Conservation (phyloP, 2,329 filamentous ascomycete genomes). For the Alternaria brassicae region DNA sequence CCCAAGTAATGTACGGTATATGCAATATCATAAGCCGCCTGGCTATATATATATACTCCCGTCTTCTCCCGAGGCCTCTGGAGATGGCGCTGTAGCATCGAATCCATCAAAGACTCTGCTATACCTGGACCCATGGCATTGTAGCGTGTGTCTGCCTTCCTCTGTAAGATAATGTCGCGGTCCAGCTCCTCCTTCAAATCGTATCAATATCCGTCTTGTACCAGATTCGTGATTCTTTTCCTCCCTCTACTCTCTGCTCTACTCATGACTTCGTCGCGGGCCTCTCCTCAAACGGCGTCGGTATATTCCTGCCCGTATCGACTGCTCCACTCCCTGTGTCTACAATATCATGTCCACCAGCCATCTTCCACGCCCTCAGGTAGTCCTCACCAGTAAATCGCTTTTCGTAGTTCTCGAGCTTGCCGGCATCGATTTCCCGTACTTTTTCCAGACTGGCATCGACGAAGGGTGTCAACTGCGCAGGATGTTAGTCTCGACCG, state of each 20-base stretch:
- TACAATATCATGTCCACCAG: conserved; percentile 40
- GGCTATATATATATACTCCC: not conserved
- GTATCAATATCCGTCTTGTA: not conserved
- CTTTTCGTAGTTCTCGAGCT: conserved; percentile 30
- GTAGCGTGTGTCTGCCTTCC: not conserved
- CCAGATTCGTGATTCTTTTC: too few relatives aligned
- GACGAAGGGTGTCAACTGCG: conserved; percentile 81
- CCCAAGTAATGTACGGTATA: conserved; percentile 17
- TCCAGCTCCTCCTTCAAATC: not conserved
- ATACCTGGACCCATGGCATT: not conserved
- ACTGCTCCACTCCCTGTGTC: conserved; percentile 4
- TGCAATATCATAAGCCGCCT: conserved; percentile 1
- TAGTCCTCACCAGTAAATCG: conserved; percentile 44
- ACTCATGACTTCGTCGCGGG: conserved; percentile 21
- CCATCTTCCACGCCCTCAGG: conserved; percentile 43
- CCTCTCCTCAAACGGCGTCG: conserved; percentile 37
- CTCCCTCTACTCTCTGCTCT: not conserved
- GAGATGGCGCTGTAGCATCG: not conserved
- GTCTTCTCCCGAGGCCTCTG: not conserved
- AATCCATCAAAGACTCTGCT: conserved; percentile 1
- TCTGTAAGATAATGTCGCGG: not conserved
- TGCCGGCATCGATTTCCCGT: conserved; percentile 17
- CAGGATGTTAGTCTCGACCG: not conserved
- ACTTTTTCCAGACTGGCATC: conserved; percentile 63
- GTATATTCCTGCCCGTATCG: conserved; percentile 27